Percentiles rank a stretch among this genome's conserved stretches.
Conservation (phyloP, 2,329 filamentous ascomycete genomes). For the Colletotrichum agaves region DNA sequence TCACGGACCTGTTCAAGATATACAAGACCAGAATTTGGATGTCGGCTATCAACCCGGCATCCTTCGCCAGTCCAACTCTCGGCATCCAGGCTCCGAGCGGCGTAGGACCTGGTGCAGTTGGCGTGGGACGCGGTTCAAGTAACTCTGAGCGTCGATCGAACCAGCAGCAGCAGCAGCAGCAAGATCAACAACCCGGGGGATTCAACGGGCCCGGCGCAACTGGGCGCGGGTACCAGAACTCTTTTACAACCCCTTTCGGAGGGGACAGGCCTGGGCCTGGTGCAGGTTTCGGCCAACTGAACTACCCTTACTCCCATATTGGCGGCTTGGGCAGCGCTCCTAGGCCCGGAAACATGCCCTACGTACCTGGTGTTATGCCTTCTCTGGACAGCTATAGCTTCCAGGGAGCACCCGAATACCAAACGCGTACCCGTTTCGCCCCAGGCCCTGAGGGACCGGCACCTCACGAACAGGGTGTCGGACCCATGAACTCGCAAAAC, state of each 20-base stretch:
- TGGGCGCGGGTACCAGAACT: conserved; percentile 54
- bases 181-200: conserved; percentile 46
- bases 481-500: conserved; percentile 48
- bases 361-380: conserved; percentile 52
- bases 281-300: conserved; percentile 50
- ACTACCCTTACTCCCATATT: conserved; percentile 47
- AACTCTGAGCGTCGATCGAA: conserved; percentile 59
- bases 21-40: conserved; percentile 99
- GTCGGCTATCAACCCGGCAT: conserved; percentile 98
- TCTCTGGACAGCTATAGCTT: conserved; percentile 58
- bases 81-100: conserved; percentile 77
- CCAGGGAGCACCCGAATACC: conserved; percentile 56
- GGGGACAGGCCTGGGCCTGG: conserved; percentile 54
- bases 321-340: conserved; percentile 43
- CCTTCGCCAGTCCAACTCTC: conserved; percentile 83
- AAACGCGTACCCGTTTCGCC: conserved; percentile 60
- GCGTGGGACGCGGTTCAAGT: conserved; percentile 56
- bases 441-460: conserved; percentile 49
- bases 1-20: conserved; percentile 98
- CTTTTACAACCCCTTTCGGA: conserved; percentile 55
- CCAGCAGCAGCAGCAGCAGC: conserved; percentile 52
- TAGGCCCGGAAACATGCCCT: conserved; percentile 51
- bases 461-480: conserved; percentile 43
- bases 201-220: conserved; percentile 52
- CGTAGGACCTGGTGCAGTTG: conserved; percentile 74